These are phyloP conservation scores for Penicillium sp. DNA, from an alignment of 2,329 filamentous ascomycete genomes.

Conservation along the genomic window DNA sequence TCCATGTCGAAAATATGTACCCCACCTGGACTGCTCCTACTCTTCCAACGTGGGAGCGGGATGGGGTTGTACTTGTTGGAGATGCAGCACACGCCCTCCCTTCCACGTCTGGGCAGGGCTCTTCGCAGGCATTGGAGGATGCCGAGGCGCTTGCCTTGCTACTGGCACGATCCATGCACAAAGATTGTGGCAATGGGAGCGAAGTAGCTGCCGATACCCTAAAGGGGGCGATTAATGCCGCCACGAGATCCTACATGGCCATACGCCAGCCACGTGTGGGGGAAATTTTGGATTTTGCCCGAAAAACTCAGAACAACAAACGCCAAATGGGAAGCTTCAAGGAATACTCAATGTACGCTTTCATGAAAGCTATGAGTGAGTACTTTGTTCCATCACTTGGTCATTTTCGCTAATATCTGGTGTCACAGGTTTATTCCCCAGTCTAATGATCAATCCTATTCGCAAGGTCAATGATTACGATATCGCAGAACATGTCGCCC, in stretches of 20 bases:
- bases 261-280: conserved; percentile 40
- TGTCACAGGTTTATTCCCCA: conserved; percentile 26
- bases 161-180: conserved; percentile 34
- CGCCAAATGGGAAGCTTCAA: conserved; percentile 33
- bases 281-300: conserved; percentile 34
- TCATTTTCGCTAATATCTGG: conserved; percentile 1
- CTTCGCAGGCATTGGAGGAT: conserved; percentile 60
- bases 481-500: conserved; percentile 15
- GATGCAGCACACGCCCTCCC: conserved; percentile 61
- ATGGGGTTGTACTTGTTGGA: conserved; percentile 56
- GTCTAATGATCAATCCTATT: conserved; percentile 13
- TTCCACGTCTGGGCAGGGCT: conserved; percentile 57
- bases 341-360: conserved; percentile 42
- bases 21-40: conserved; percentile 52
- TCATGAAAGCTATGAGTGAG: conserved; percentile 41
- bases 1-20: conserved; percentile 48
- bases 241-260: conserved; percentile 35
- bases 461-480: conserved; percentile 16
- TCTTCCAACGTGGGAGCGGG: conserved; percentile 51
- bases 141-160: conserved; percentile 50
- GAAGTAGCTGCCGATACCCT: conserved; percentile 5
- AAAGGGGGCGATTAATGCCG: conserved; percentile 27
- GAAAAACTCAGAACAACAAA: conserved; percentile 38
- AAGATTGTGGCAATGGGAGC: background rate
- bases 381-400: background rate